These are phyloP conservation scores for Petunia axillaris DNA, from an alignment of 257 asterid species.

Conservation along the genomic window DNA sequence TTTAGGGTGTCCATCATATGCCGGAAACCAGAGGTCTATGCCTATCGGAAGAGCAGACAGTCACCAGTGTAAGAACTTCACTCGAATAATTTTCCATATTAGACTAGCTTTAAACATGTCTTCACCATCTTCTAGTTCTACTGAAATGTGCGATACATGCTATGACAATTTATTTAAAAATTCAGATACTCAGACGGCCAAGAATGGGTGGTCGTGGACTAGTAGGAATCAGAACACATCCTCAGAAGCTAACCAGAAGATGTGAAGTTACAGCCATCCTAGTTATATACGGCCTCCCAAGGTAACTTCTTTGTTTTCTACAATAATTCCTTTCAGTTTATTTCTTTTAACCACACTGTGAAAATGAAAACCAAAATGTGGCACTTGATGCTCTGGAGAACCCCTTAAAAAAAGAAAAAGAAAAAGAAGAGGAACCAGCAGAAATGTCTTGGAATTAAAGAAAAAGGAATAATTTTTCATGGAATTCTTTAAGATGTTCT, in stretches of 20 bases:
- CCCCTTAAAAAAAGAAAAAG: not conserved
- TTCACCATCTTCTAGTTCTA: not conserved
- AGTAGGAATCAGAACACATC: slow-evolving; percentile 81
- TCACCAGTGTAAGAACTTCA: slow-evolving; percentile 70
- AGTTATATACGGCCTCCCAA: slow-evolving; percentile 92
- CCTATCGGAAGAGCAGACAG: slow-evolving; percentile 97
- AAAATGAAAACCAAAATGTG: not conserved
- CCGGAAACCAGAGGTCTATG: slow-evolving; percentile 98
- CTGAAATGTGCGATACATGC: not conserved
- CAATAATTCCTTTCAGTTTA: not conserved
- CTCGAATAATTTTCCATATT: not conserved
- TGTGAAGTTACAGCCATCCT: slow-evolving; percentile 98
- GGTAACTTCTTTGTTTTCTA: slow-evolving; percentile 49
- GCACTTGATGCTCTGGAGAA: not conserved
- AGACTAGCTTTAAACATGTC: not conserved
- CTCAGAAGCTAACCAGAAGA: slow-evolving; percentile 77
- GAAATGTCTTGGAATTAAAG: not conserved
- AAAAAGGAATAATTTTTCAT: not conserved
- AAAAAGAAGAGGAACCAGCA: not conserved
- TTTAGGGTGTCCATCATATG: slow-evolving; percentile 93
- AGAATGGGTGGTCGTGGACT: slow-evolving; percentile 76
- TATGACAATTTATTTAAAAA: not conserved
- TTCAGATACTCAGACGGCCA: slow-evolving; percentile 80
- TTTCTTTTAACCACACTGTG: not conserved
- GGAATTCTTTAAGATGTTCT: not conserved